These are phyloP conservation scores for Huiozyma naganishii DNA, from an alignment of 805 yeast species.

Conservation along the genomic window DNA sequence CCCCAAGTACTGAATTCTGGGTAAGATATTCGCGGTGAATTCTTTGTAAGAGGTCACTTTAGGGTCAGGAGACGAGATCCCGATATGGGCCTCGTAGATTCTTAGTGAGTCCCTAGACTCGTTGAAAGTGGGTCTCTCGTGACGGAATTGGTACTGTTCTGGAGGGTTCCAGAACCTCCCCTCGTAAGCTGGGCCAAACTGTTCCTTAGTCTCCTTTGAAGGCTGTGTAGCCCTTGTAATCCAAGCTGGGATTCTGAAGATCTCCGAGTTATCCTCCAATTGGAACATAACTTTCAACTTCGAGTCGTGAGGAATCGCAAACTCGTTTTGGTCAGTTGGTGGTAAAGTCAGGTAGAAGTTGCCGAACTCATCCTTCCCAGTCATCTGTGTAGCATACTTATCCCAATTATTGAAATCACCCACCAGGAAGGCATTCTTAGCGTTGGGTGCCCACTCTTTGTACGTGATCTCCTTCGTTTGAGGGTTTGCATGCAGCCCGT, in stretches of 20 bases:
- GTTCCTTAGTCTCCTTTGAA: conserved; percentile 37
- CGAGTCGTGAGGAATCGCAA: conserved; percentile 73
- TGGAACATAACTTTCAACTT: conserved; percentile 61
- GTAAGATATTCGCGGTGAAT: conserved; percentile 69
- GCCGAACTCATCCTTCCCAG: conserved; percentile 51
- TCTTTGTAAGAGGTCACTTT: conserved; percentile 76
- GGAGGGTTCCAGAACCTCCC: conserved; percentile 91
- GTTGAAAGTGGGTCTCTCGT: conserved; percentile 48
- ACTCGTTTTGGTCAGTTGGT: conserved; percentile 31
- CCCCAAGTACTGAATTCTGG: conserved; percentile 76
- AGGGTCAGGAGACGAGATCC: conserved; percentile 87
- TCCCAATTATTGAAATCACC: conserved; percentile 93
- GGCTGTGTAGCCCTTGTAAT: conserved; percentile 72
- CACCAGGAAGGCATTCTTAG: conserved; percentile 58
- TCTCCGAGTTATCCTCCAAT: conserved; percentile 52
- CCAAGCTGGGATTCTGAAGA: conserved; percentile 88
- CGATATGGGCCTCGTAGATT: conserved; percentile 92
- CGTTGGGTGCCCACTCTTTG: conserved; percentile 89
- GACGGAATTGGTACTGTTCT: conserved; percentile 45
- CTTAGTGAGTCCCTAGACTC: conserved; percentile 40
- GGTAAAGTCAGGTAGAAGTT: conserved; percentile 55
- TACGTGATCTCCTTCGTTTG: conserved; percentile 45
- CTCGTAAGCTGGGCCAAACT: conserved; percentile 46
- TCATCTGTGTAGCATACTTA: conserved; percentile 42
- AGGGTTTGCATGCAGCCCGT: conserved; percentile 62